Base-by-base conservation (phyloP, 202 grass and related monocot species). In the Panicum hallii region DNA sequence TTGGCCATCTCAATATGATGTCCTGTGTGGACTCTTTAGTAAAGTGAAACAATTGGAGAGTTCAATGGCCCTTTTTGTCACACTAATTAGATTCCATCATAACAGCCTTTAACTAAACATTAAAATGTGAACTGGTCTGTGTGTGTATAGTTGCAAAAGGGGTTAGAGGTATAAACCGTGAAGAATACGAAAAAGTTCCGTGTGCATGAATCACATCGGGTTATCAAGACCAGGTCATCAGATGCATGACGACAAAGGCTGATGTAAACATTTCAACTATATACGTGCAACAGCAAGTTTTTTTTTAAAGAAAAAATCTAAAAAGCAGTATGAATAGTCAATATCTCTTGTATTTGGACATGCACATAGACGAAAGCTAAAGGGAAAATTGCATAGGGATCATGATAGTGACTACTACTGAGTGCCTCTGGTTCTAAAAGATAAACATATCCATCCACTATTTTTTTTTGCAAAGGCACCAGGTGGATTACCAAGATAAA, bases 271-370 rank as follows among this genome's bases (percentile, higher is more conserved):
- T 63, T n/a, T 48, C 20, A 57, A 57, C n/a, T n/a, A 6, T 57
- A 57, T n/a, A 57, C 20, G 54, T 22, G 19, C 54, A 22, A 3
- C 20, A 57, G 7, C 23, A 20, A 47, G 75, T 47, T 5, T 62
- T 38, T 32, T 38, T 38, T 38, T 5, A 38, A 38, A 57, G 84
- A 88, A 57, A 88, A 88, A 85, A 78, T 79, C 56, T 67, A 60
- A 49, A 84, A 89, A 75, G 74, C 26, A 74, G 36, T 80, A 79
- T 80, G 81, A 88, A 88, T 19, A 4, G 36, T 38, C 36, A 0
- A 47, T 19, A 17, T 17, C 12, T 7, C 32, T 17, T 38, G 34
- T 65, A 65, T 17, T 36, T 65, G 30, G 14, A 65, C 30, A 38
- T 63, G 23, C 11, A 16, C 17, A 40, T 7, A 38, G 63, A 65